These are phyloP conservation scores for Kernera saxatilis DNA, from an alignment of 345 rosid genomes.

Conservation along the genomic window DNA sequence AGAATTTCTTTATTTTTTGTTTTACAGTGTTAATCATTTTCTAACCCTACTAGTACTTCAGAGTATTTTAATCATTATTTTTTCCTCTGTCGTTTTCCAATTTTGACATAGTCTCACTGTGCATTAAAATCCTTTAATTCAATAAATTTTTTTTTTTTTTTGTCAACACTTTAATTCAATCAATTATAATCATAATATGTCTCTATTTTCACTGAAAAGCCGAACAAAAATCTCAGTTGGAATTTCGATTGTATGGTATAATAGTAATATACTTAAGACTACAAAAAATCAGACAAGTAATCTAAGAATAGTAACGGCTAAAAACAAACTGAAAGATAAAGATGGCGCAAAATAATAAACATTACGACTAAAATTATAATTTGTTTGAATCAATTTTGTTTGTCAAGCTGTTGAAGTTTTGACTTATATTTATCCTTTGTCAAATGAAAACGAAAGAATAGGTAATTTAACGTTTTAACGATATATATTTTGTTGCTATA, in stretches of 20 bases:
- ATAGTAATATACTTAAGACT: not conserved
- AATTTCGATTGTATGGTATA: not conserved
- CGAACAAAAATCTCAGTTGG: not conserved
- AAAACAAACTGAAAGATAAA: not conserved
- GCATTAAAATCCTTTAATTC: no score
- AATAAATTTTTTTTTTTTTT: no score
- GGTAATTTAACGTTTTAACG: not conserved
- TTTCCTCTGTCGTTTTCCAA: conserved; percentile 8
- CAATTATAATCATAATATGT: not conserved
- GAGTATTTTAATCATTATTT: not conserved
- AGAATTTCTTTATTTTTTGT: not conserved
- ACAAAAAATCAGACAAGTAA: not conserved
- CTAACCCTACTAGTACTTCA: not conserved
- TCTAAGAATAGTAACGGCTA: not conserved
- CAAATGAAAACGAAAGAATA: not conserved
- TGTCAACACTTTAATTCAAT: no score
- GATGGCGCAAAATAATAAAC: not conserved
- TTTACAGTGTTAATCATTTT: not conserved
- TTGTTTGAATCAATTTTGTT: not conserved
- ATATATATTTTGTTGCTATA: not conserved
- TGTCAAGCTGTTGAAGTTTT: not conserved
- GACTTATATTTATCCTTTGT: not conserved
- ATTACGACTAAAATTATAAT: not conserved
- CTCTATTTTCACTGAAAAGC: conserved; percentile 11
- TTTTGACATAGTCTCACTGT: conserved; percentile 19